Percentiles rank a stretch among this genome's conserved stretches.
phyloP scores from a whole-genome alignment of 176 grass and related monocot genomes.

The Alloteropsis semialata region DNA sequence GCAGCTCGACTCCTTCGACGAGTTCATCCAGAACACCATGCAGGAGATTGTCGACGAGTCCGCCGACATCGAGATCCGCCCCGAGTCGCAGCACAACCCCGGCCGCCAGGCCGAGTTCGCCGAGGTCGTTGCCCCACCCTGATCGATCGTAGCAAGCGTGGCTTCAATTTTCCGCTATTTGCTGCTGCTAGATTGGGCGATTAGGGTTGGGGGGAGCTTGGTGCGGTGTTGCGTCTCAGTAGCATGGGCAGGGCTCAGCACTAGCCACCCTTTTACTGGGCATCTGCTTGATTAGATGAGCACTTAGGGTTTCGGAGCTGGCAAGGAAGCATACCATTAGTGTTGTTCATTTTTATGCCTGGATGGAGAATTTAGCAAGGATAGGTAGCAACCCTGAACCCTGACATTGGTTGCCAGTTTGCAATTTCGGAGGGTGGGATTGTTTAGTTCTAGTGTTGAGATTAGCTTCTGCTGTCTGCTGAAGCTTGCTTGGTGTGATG shows the following conservation, averaged over 20 bases:
- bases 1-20: conserved; percentile 95
- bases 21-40: conserved; percentile 99
- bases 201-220: conserved; percentile 31
- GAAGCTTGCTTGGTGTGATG: neutral
- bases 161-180: conserved; percentile 40
- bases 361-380: neutral
- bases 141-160: neutral
- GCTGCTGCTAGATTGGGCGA: conserved; percentile 20
- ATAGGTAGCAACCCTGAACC: neutral
- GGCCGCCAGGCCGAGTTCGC: conserved; percentile 93
- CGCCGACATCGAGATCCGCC: conserved; percentile 88
- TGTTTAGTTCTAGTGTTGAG: conserved; percentile 9
- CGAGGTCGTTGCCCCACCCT: conserved; percentile 47
- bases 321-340: neutral
- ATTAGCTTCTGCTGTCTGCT: neutral
- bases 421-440: neutral
- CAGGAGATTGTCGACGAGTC: conserved; percentile 98
- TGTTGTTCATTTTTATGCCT: neutral
- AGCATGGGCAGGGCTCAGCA: neutral
- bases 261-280: neutral
- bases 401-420: neutral
- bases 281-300: too few relatives aligned
- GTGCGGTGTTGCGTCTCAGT: neutral
- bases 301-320: conserved; percentile 27
- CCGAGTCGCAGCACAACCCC: conserved; percentile 97